These are phyloP conservation scores for Blastobotrys ciferrii DNA, from an alignment of 1,139 yeast species.

Conservation along the genomic window DNA sequence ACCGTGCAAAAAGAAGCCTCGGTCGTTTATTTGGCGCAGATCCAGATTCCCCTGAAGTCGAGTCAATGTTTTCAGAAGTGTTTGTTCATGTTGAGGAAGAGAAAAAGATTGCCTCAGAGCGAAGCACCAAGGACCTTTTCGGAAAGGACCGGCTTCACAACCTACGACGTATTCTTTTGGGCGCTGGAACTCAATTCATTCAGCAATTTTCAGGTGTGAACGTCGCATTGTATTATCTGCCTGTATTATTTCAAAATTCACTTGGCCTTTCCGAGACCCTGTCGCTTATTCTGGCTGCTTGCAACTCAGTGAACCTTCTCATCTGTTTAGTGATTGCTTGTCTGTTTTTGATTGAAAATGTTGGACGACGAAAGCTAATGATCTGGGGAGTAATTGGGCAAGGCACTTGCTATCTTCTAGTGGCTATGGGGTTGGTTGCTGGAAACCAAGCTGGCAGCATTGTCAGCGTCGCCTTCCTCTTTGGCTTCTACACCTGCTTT, in stretches of 20 bases:
- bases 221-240: conserved; percentile 11
- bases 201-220: conserved; percentile 12
- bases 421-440: conserved; percentile 14
- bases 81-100: background rate
- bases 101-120: background rate
- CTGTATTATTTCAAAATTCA: conserved; percentile 2
- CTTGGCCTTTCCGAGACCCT: conserved; percentile 1
- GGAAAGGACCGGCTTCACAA: conserved; percentile 5
- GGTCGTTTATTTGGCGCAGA: conserved; percentile 7
- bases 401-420: conserved; percentile 15
- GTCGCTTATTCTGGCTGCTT: conserved; percentile 10
- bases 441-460: conserved; percentile 11
- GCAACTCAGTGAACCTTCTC: conserved; percentile 14
- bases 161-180: conserved; percentile 9
- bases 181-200: conserved; percentile 8
- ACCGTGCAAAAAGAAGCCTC: conserved; percentile 13
- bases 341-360: conserved; percentile 9
- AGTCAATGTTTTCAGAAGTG: background rate
- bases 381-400: conserved; percentile 15
- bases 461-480: conserved; percentile 28
- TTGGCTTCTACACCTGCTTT: conserved; percentile 15
- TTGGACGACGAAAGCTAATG: conserved; percentile 12
- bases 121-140: background rate
- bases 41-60: conserved; percentile 1
- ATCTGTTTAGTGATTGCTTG: conserved; percentile 4